phyloP scores from a whole-genome alignment of 805 yeast species.

The Yarrowia bubula region DNA sequence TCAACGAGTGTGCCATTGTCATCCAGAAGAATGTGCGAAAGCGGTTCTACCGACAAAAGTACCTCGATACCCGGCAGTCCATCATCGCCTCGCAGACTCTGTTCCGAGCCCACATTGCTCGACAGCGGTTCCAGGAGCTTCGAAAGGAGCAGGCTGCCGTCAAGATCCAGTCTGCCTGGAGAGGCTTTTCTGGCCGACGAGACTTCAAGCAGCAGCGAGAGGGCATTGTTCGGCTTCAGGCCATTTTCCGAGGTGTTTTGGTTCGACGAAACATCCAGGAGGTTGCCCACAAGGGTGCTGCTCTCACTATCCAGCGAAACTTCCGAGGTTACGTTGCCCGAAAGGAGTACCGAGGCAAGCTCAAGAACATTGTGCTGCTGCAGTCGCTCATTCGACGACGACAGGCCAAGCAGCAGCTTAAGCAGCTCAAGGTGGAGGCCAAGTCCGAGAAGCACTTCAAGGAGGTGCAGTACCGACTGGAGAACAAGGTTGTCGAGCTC shows the following conservation, averaged over 20 bases:
- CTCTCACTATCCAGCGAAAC: constrained; percentile 66
- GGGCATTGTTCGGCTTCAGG: constrained; percentile 59
- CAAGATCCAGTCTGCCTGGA: constrained; percentile 62
- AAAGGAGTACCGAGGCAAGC: constrained; percentile 46
- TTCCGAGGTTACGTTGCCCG: constrained; percentile 71
- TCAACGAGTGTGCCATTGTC: constrained; percentile 71
- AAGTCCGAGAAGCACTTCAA: constrained; percentile 85
- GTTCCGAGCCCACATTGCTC: constrained; percentile 59
- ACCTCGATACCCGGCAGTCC: constrained; percentile 53
- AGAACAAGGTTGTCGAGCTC: constrained; percentile 94
- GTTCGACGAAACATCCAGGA: constrained; percentile 53
- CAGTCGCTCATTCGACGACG: constrained; percentile 79
- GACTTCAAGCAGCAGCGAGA: constrained; percentile 51
- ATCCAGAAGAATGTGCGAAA: constrained; percentile 82
- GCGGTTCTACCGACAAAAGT: constrained; percentile 60
- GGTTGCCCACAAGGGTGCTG: constrained; percentile 59
- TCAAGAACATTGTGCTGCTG: constrained; percentile 60
- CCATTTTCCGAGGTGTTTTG: constrained; percentile 49
- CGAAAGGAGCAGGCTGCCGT: constrained; percentile 61
- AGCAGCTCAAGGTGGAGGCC: constrained; percentile 74
- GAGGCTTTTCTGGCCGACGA: constrained; percentile 46
- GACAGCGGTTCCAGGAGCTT: constrained; percentile 52
- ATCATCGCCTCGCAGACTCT: constrained; percentile 58
- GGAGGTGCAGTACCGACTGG: constrained; percentile 89
- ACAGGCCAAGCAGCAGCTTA: constrained; percentile 64